Evolutionary conservation across 306 rosid species (phyloP).

Genomic region (Citrullus amarus): DNA sequence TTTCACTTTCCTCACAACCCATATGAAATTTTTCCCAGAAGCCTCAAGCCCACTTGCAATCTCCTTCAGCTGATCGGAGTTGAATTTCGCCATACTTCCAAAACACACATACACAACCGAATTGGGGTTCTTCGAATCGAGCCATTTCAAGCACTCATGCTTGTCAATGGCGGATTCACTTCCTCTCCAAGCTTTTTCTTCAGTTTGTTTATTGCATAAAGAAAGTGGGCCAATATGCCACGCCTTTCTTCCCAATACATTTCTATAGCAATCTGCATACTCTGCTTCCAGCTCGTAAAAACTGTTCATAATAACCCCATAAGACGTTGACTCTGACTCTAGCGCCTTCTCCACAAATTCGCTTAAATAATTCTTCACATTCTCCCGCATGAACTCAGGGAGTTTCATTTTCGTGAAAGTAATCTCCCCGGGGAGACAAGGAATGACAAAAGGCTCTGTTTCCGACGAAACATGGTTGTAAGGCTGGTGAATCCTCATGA

Average conservation of each 20-base stretch:
- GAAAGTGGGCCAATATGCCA: conserved; percentile 34
- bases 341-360: not conserved
- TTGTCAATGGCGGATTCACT: conserved; percentile 6
- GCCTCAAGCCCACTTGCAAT: conserved; percentile 26
- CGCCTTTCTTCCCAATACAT: conserved; percentile 13
- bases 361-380: not conserved
- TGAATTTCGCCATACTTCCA: conserved; percentile 21
- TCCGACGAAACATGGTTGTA: conserved; percentile 23
- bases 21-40: conserved; percentile 20
- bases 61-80: conserved; percentile 17
- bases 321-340: not conserved
- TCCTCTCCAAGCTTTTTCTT: conserved; percentile 18
- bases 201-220: conserved; percentile 1
- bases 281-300: conserved; percentile 25
- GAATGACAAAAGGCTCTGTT: conserved; percentile 31
- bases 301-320: conserved; percentile 20
- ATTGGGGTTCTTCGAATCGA: conserved; percentile 9
- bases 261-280: conserved; percentile 21
- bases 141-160: conserved; percentile 27
- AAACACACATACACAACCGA: conserved; percentile 27
- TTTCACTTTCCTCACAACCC: conserved; percentile 22
- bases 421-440: conserved; percentile 32
- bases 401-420: conserved; percentile 23
- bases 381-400: not conserved
- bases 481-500: conserved; percentile 26